Conservation (phyloP, 2,329 filamentous ascomycete genomes). For the Paradendryphiella salina region DNA sequence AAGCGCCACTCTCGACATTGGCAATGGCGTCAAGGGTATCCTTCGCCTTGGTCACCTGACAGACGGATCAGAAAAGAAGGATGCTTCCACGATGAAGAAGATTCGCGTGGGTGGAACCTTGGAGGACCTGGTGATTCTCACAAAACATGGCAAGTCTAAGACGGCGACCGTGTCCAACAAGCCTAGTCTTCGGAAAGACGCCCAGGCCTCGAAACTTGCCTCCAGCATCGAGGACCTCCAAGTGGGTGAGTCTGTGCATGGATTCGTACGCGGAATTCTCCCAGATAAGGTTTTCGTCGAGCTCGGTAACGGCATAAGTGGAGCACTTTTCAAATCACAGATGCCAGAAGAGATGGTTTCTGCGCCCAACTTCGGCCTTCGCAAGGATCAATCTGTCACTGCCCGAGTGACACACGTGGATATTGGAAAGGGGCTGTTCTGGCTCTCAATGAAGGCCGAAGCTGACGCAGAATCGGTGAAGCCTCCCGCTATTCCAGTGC, state of each 20-base stretch:
- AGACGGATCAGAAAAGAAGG: constrained; percentile 81
- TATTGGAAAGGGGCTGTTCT: constrained; percentile 68
- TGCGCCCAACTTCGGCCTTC: constrained; percentile 75
- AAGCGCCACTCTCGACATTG: constrained; percentile 69
- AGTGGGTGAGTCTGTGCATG: constrained; percentile 68
- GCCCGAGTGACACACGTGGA: constrained; percentile 75
- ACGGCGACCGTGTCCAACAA: constrained; percentile 81
- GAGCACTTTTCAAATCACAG: constrained; percentile 77
- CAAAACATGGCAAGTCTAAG: constrained; percentile 77
- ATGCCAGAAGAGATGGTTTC: constrained; percentile 70
- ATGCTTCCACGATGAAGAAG: constrained; percentile 73
- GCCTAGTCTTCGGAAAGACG: constrained; percentile 75
- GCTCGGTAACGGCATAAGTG: constrained; percentile 76
- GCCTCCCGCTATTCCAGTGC: constrained; percentile 26
- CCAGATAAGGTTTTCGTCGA: constrained; percentile 83
- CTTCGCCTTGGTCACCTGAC: constrained; percentile 78
- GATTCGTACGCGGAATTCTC: constrained; percentile 85
- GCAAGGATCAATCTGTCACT: constrained; percentile 73
- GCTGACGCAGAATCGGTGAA: constrained; percentile 46
- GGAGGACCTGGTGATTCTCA: constrained; percentile 79
- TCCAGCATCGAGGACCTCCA: constrained; percentile 70
- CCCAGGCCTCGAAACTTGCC: constrained; percentile 72
- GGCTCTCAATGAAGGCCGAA: constrained; percentile 62
- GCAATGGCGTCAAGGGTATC: constrained; percentile 73
- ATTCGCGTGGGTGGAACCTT: constrained; percentile 83